Evolutionary conservation across 192 early-diverging fungal species (phyloP), one percentile per base, ranked within the genome.

Genomic region (Coemansia sp.): DNA sequence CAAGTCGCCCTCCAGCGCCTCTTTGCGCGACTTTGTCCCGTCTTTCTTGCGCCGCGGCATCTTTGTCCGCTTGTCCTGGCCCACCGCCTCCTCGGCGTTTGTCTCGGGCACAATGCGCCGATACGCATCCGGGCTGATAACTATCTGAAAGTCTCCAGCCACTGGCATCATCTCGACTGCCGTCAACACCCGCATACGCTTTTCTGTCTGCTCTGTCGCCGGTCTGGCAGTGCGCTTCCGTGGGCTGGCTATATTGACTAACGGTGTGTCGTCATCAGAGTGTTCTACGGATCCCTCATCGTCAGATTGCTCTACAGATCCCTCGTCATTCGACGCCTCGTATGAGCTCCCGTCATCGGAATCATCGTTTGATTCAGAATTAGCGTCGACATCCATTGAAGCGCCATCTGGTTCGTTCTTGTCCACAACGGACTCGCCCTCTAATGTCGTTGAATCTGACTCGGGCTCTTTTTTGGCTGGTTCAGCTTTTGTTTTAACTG

Each of bases 141-240:
- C 3, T 1, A 80, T 68, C 41, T 53, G 54, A 68, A 80, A 74
- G 37, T 80, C 77, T 21, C 57, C 19, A 8, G 73, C 67, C 38
- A 65, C 62, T 0, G 77, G 77, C 77, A 80, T 80, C 55, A 61
- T 67, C 55, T 70, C 61, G 17, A 61, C 62, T 12, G 62, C 58
- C 1, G 70, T 43, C 37, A 41, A 37, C 61, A 43, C 51, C n/a
- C 61, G 50, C 15, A 25, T 19, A 23, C 43, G 37, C 57, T 43
- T 43, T 6, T 38, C 5, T n/a, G 53, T 11, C 11, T 55, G 25
- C 5, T 55, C 53, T 27, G 53, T 15, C n/a, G 53, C 24, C 22
- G 51, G 51, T 9, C 23, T 53, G 51, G 25, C 51, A 7, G 22
- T 25, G 51, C 22, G 9, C 48, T 21, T 49, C 12, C 32, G 32